Base-by-base conservation (phyloP, 768 basidiomycete species). In the Leccinellum rugosiceps region DNA sequence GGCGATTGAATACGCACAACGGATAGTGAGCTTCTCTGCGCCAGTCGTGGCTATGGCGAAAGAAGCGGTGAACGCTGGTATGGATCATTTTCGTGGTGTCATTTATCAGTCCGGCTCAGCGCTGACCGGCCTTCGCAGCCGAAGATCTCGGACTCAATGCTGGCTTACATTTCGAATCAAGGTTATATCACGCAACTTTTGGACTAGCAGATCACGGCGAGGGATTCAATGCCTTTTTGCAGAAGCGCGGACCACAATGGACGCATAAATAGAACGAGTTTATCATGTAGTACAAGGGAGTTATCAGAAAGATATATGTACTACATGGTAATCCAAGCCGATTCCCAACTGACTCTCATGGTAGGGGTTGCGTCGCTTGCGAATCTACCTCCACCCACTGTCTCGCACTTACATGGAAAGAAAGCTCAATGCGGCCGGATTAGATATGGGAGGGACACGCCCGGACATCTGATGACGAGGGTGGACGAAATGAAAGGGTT, bases 131-230 rank as follows among this genome's bases (percentile, higher is more conserved):
- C 6, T 28, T 48, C 4, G 15, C 60, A 80, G 81, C 80, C 8
- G 74, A 78, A 54, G 80, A 83, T 53, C 66, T 81, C 6, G 73
- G 78, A 6, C 66, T 83, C 14, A 70, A 68, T 43, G 71, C 76
- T 47, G 81, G 82, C 3, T 65, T 82, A 23, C 72, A 71, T 43
- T 73, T 79, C 55, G 81, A 83, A 60, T 68, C 80, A 50, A 65
- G 78, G 45, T 65, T 82, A 21, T 83, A 83, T 72, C 79, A 82
- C 60, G 67, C 73, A 43, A 71, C 80, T 8, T 83, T 83, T 62
- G 77, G 78, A n/a, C 78, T 81, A 34, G 67, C 63, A 21, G 79
- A 80, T 59, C 77, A 78, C 61, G 67, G 68, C 41, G 78, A 79
- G 62, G 78, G 78, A 6, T 82, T 83, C 71, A 66, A 68, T 11